A percentile compares a stretch with the other conserved stretches of the same genome.
These are phyloP conservation scores for Phanerodontia chrysosporium DNA, from an alignment of 768 basidiomycete species.

Conservation along the genomic window DNA sequence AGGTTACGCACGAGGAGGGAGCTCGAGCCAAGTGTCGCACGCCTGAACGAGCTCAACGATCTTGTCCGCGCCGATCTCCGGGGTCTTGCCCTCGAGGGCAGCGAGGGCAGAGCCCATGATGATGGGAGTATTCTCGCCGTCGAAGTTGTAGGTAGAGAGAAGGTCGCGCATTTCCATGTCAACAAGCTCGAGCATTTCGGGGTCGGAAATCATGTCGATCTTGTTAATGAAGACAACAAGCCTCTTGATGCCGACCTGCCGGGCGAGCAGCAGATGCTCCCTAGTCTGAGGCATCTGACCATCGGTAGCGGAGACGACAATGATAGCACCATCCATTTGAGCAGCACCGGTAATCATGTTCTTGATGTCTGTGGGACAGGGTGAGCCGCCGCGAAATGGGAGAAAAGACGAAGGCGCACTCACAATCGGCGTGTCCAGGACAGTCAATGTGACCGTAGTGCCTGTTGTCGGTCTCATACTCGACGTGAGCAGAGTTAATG, in stretches of 20 bases:
- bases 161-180: slow-evolving; percentile 99
- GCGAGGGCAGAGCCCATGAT: slow-evolving; percentile 96
- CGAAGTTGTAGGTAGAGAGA: slow-evolving; percentile 86
- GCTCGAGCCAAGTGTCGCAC: slow-evolving; percentile 93
- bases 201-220: slow-evolving; percentile 92
- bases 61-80: slow-evolving; percentile 75
- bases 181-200: slow-evolving; percentile 98
- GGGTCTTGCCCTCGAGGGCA: slow-evolving; percentile 83
- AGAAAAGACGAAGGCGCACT: slow-evolving; percentile 23
- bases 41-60: slow-evolving; percentile 78
- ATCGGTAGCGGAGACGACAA: slow-evolving; percentile 96
- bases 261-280: slow-evolving; percentile 95
- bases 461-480: slow-evolving; percentile 86
- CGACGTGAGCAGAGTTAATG: slow-evolving; percentile 97
- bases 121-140: slow-evolving; percentile 98
- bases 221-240: slow-evolving; percentile 99
- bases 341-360: slow-evolving; percentile 99
- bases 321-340: slow-evolving; percentile 95
- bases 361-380: slow-evolving; percentile 65
- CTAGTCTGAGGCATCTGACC: slow-evolving; percentile 99
- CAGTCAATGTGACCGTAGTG: slow-evolving; percentile 99
- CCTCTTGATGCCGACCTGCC: slow-evolving; percentile 96
- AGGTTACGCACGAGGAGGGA: slow-evolving; percentile 73
- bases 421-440: slow-evolving; percentile 93
- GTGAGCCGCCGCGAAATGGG: background rate